Conservation (phyloP, 2,329 filamentous ascomycete species). For the Huntiella moniliformis region DNA sequence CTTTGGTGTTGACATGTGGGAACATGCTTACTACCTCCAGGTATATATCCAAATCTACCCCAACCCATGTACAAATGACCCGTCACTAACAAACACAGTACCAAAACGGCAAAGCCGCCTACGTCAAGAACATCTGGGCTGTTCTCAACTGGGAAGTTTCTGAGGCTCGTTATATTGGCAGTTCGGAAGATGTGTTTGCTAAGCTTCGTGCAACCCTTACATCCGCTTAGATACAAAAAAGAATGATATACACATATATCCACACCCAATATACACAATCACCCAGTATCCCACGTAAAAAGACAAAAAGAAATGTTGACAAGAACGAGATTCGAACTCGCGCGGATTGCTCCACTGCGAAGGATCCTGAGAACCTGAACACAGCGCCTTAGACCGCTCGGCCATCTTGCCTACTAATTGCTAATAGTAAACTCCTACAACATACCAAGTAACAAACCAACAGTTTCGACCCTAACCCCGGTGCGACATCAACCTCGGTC, state of each 20-base stretch:
- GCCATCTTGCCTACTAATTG: slow-evolving; percentile 6
- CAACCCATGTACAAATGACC: no score
- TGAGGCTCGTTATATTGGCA: slow-evolving; percentile 40
- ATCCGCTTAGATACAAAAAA: slow-evolving; percentile 14
- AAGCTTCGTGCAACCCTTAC: slow-evolving; percentile 23
- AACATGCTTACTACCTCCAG: slow-evolving; percentile 81
- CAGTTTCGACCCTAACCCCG: no score
- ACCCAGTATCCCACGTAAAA: no score
- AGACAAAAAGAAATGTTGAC: slow-evolving; percentile 15
- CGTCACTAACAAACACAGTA: slow-evolving; percentile 33
- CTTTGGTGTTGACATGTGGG: slow-evolving; percentile 77
- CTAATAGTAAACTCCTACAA: no score
- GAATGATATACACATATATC: background rate
- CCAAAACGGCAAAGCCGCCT: slow-evolving; percentile 55
- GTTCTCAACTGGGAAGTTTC: slow-evolving; percentile 61
- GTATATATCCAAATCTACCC: slow-evolving; percentile 19
- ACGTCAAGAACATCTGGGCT: slow-evolving; percentile 60
- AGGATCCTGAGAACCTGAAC: slow-evolving; percentile 7
- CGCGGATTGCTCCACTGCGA: slow-evolving; percentile 12
- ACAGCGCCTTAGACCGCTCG: slow-evolving; percentile 11
- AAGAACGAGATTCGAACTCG: slow-evolving; percentile 16
- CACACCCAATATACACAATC: background rate
- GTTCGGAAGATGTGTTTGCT: slow-evolving; percentile 27
- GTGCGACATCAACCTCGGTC: no score
- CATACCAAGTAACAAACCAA: no score